A percentile compares a stretch with the other conserved stretches of the same genome.
Evolutionary conservation across 2,329 filamentous ascomycete genomes (phyloP).

Genomic region (Paracoccidioides lutzii): DNA sequence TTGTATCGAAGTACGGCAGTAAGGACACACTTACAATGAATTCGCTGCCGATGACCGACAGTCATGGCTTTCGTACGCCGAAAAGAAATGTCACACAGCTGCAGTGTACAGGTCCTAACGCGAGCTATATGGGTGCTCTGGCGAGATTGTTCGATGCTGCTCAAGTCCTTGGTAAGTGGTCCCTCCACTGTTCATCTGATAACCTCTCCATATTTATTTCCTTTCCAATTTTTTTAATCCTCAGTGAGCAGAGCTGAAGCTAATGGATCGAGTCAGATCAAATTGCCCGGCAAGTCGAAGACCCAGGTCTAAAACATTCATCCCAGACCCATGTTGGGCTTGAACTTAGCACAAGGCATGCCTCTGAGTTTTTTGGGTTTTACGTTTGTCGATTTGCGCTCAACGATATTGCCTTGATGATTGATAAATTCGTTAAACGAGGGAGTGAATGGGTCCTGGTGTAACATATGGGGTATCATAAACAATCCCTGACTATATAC

Average conservation of each 20-base stretch:
- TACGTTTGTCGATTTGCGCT: conserved; percentile 94
- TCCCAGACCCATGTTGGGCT: conserved; percentile 91
- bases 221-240: neutral
- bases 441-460: conserved; percentile 84
- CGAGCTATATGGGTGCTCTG: conserved; percentile 80
- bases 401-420: conserved; percentile 64
- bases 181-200: conserved; percentile 6
- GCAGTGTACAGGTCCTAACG: conserved; percentile 70
- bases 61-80: conserved; percentile 49
- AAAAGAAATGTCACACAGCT: conserved; percentile 58
- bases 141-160: conserved; percentile 86
- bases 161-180: conserved; percentile 69
- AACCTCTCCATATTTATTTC: conserved; percentile 9
- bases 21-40: conserved; percentile 55
- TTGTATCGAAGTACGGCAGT: conserved; percentile 32
- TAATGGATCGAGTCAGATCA: conserved; percentile 51
- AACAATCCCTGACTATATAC: neutral
- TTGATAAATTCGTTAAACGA: conserved; percentile 95
- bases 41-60: conserved; percentile 62
- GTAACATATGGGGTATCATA: conserved; percentile 17
- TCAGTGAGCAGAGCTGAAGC: neutral
- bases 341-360: conserved; percentile 83
- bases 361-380: conserved; percentile 94
- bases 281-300: conserved; percentile 90
- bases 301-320: conserved; percentile 80